These are phyloP conservation scores for Cicer chorassanicum DNA, from an alignment of 306 rosid genomes.

Conservation along the genomic window DNA sequence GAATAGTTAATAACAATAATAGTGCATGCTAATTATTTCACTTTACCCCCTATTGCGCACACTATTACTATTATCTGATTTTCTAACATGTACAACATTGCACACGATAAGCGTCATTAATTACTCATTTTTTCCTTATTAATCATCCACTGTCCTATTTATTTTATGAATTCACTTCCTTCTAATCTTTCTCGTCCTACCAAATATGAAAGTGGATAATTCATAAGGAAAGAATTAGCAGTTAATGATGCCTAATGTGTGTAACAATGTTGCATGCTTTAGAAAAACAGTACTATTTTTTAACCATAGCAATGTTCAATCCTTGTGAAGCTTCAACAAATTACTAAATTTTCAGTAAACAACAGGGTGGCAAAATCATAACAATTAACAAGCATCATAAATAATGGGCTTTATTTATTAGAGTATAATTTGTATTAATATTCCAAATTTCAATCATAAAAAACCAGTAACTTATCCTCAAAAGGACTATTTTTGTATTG, in stretches of 20 bases:
- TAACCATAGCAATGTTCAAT: conserved; percentile 1
- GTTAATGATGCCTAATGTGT: no score
- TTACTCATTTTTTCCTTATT: not conserved
- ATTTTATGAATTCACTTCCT: no score
- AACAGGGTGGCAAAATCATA: conserved; percentile 13
- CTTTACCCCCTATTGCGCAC: not conserved
- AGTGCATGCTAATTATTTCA: conserved; percentile 11
- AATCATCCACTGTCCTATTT: not conserved
- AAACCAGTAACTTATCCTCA: conserved; percentile 7
- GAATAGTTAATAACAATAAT: not conserved
- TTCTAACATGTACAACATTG: not conserved
- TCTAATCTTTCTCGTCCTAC: no score
- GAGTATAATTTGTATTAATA: conserved; percentile 1
- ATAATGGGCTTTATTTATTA: not conserved
- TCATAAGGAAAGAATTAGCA: no score
- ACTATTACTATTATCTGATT: not conserved
- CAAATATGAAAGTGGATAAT: no score
- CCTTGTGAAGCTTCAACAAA: conserved; percentile 20
- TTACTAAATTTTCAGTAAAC: not conserved
- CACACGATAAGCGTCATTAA: not conserved
- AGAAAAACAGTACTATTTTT: not conserved
- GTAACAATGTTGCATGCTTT: no score
- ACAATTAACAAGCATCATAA: conserved; percentile 2
- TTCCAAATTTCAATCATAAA: conserved; percentile 11
- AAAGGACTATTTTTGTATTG: conserved; percentile 21